Percentiles rank a stretch among this genome's conserved stretches.
Evolutionary conservation across 108 stramenopile genomes (phyloP).

Genomic region (Nannochloropsis salina): DNA sequence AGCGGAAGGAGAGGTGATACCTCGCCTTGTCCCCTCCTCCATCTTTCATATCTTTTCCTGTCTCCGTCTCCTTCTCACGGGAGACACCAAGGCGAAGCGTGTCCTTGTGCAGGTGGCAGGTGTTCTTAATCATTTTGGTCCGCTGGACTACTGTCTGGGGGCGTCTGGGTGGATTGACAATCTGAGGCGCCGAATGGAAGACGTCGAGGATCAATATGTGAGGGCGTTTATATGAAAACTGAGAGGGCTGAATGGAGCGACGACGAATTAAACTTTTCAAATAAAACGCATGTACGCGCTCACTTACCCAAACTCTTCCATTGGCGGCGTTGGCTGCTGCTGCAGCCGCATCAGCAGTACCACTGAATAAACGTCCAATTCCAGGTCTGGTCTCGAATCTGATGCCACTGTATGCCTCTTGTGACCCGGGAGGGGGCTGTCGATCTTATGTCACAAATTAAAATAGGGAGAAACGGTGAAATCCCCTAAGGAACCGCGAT

Average conservation of each 20-base stretch:
- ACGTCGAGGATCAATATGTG: too few species aligned
- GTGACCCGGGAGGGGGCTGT: neutral
- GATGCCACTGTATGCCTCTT: conserved; percentile 5
- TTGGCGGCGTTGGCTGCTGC: neutral
- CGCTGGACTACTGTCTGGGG: neutral
- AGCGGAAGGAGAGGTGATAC: conserved; percentile 7
- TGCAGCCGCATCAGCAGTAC: neutral
- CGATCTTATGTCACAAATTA: neutral
- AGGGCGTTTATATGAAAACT: neutral
- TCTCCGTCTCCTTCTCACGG: neutral
- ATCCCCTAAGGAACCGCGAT: too few species aligned
- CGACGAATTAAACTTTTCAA: neutral
- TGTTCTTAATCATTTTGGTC: neutral
- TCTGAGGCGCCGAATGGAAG: neutral
- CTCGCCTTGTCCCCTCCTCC: neutral
- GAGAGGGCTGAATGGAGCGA: neutral
- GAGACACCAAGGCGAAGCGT: neutral
- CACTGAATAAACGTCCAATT: neutral
- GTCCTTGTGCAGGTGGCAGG: conserved; percentile 5
- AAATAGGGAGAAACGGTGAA: too few species aligned
- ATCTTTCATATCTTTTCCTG: neutral
- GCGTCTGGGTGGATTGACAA: neutral
- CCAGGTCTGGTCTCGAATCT: neutral
- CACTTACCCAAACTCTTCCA: neutral
- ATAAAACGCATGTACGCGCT: neutral